phyloP scores from a whole-genome alignment of 2,329 filamentous ascomycete species.

The Hymenoscyphus repandus region DNA sequence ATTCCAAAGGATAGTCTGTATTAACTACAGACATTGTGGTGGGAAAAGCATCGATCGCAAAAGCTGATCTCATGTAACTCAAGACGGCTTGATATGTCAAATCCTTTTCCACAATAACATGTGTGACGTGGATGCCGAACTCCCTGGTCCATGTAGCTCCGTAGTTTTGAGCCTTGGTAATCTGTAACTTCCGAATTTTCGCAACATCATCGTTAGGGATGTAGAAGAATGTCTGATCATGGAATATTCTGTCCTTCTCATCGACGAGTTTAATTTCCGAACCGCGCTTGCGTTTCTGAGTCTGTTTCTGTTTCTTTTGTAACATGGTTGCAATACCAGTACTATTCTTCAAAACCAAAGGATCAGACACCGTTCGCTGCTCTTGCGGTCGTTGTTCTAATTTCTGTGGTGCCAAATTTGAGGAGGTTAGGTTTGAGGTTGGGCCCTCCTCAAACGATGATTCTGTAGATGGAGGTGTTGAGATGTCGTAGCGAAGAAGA shows the following conservation, averaged over 20 bases:
- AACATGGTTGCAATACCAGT: slow-evolving; percentile 26
- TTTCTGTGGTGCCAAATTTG: neutral
- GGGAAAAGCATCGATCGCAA: slow-evolving; percentile 22
- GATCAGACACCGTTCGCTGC: slow-evolving; percentile 22
- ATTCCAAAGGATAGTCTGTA: slow-evolving; percentile 65
- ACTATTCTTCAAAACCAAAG: slow-evolving; percentile 24
- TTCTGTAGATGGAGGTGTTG: slow-evolving; percentile 8
- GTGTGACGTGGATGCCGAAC: slow-evolving; percentile 56
- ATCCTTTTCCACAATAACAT: slow-evolving; percentile 71
- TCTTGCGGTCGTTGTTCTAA: slow-evolving; percentile 9
- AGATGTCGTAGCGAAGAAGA: slow-evolving; percentile 20
- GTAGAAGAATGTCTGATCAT: slow-evolving; percentile 63
- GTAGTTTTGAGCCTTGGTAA: slow-evolving; percentile 67
- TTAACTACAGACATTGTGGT: slow-evolving; percentile 55
- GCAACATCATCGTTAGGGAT: slow-evolving; percentile 75
- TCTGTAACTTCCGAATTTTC: slow-evolving; percentile 61
- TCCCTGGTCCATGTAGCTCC: slow-evolving; percentile 67
- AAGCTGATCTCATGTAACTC: slow-evolving; percentile 40
- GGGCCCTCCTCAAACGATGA: slow-evolving; percentile 11
- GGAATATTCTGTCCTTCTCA: slow-evolving; percentile 53
- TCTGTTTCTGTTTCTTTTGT: slow-evolving; percentile 37
- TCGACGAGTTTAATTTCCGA: slow-evolving; percentile 40
- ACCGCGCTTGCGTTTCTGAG: slow-evolving; percentile 41
- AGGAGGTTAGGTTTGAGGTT: neutral
- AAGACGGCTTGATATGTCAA: slow-evolving; percentile 61